Evolutionary conservation across 192 early-diverging fungal species (phyloP), one percentile per base, ranked within the genome.

Genomic region (Thamnidium elegans): DNA sequence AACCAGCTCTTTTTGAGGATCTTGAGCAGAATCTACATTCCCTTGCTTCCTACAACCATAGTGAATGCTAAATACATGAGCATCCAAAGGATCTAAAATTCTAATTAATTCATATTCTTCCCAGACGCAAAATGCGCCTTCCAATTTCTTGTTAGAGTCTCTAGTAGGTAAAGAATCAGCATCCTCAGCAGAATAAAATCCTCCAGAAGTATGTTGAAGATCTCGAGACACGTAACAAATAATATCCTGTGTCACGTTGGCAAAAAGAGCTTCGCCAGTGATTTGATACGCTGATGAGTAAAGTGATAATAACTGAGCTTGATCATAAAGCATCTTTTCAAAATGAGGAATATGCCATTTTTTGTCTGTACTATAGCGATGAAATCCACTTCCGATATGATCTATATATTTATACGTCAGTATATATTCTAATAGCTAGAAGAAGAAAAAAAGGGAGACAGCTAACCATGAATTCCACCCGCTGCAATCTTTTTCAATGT

Each of bases 271-370:
- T 31, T 87, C 75, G 36, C 80, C 71, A 3, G 79, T 85, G 15
- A 86, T 70, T 15, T 66, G 55, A 65, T 77, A 82, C 0, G 71
- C 68, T 17, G 75, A 75, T 2, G 68, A 44, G 63, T 81, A 88
- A 3, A 77, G 67, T 14, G 70, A 68, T 3, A 81, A 58, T 7
- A 88, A 74, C 66, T 88, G 86, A 6, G 81, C 86, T 79, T 88
- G 85, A 74, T 88, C 86, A 58, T 88, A 88, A 10, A 88, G 76
- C 86, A 88, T 88, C 54, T 88, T 87, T 52, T 88, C 86, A 75
- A 88, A 88, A 65, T 88, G 86, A 44, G 86, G 86, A 7, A 88
- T 73, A 69, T 85, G 86, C 86, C 72, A 74, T 44, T 67, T 50
- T 19, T 61, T 15, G 50, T 71, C 69, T 23, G 70, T 71, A 43